phyloP scores from a whole-genome alignment of 306 rosid genomes.

The Echinosophora koreensis region DNA sequence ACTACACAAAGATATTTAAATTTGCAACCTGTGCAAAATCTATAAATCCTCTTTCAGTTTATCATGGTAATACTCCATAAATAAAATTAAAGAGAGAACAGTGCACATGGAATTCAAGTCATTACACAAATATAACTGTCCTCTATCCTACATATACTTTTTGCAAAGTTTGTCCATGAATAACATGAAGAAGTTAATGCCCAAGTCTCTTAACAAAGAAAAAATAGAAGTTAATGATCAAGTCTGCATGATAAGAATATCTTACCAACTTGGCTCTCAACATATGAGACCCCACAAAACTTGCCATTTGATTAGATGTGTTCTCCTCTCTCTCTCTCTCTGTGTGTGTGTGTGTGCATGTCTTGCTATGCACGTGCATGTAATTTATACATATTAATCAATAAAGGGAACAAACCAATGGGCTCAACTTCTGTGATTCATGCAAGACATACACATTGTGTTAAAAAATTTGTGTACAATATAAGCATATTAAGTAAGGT shows the following conservation, averaged over 20 bases:
- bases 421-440: conserved; percentile 5
- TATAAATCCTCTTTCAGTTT: conserved; percentile 1
- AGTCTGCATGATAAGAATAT: conserved; percentile 16
- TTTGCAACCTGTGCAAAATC: conserved; percentile 47
- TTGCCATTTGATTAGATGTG: background rate
- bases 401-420: conserved; percentile 16
- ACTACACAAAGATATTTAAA: conserved; percentile 79
- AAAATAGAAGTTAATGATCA: background rate
- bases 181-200: background rate
- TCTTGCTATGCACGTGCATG: background rate
- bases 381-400: background rate
- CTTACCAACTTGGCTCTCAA: background rate
- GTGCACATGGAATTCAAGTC: conserved; percentile 31
- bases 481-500: too few relatives aligned
- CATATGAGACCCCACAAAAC: background rate
- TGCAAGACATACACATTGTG: too few relatives aligned
- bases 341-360: background rate
- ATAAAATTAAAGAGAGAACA: conserved; percentile 6
- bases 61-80: conserved; percentile 6
- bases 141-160: conserved; percentile 4
- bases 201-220: background rate
- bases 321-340: too few relatives aligned
- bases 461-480: too few relatives aligned
- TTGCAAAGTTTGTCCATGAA: conserved; percentile 5
- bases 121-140: conserved; percentile 15